Evolutionary conservation across 1,139 yeast genomes (phyloP).

Genomic region (Hyphopichia wangnamkhiaoensis): DNA sequence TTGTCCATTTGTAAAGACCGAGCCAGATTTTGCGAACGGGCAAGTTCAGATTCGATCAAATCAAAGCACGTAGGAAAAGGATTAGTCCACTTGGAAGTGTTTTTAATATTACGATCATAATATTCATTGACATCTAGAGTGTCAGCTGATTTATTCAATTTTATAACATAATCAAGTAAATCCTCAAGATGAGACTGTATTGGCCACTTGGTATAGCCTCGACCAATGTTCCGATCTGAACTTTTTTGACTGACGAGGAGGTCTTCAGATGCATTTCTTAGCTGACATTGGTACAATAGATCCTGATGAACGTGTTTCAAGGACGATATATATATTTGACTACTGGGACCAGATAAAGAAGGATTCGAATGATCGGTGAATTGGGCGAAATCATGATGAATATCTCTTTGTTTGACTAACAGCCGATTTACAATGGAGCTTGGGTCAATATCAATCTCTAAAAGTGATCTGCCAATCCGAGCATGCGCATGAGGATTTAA

Average conservation of each 20-base stretch:
- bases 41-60: slow-evolving; percentile 22
- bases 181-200: slow-evolving; percentile 33
- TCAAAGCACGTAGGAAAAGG: slow-evolving; percentile 32
- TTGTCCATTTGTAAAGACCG: background rate
- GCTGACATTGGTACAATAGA: slow-evolving; percentile 53
- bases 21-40: background rate
- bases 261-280: slow-evolving; percentile 27
- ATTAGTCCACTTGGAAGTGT: slow-evolving; percentile 9
- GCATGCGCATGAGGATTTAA: slow-evolving; percentile 27
- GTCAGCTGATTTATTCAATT: slow-evolving; percentile 20
- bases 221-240: slow-evolving; percentile 7
- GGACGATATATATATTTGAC: slow-evolving; percentile 50
- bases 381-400: slow-evolving; percentile 54
- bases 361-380: background rate
- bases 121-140: slow-evolving; percentile 16
- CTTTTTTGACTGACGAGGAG: slow-evolving; percentile 1
- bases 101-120: slow-evolving; percentile 12
- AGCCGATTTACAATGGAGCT: slow-evolving; percentile 57
- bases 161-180: slow-evolving; percentile 32
- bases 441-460: slow-evolving; percentile 72
- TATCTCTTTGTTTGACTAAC: slow-evolving; percentile 41
- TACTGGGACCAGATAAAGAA: slow-evolving; percentile 5
- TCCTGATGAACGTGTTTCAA: slow-evolving; percentile 65
- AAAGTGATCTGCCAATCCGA: slow-evolving; percentile 59
- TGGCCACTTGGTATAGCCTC: slow-evolving; percentile 30